Base-by-base conservation (phyloP, 2,329 filamentous ascomycete species). In the Plenodomus tracheiphilus region DNA sequence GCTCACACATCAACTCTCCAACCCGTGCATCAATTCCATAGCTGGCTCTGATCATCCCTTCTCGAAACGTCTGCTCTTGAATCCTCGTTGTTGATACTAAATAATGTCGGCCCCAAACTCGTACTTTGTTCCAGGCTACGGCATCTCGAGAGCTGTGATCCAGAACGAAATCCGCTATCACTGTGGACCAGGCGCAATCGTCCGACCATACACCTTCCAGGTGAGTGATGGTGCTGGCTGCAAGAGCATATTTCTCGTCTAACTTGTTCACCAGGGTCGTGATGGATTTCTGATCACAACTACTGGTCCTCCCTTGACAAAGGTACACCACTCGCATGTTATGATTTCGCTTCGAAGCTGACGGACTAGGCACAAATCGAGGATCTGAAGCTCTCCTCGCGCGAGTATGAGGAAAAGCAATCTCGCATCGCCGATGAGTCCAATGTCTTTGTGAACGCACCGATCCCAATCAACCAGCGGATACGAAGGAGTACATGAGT, bases 251-350 rank as follows among this genome's bases (percentile, higher is more conserved):
- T 34, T 58, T 18, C 34, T 51, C 47, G 28, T 40, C 58, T 68
- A 43, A 70, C 44, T 11, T 18, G 18, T 18, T 47, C 6, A 11
- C 4, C 44, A 75, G 73, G 73, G 73, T 46, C 66, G 73, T 18
- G 73, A 75, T 55, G 73, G 73, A 4, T 75, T 75, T 42, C 61
- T 75, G 16, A 66, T 75, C 22, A 74, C 72, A 15, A 74, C 72
- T 4, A 55, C 67, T 20, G 73, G 71, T 7, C 70, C 70, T 19
- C 66, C 72, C 22, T 59, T 75, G 54, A 75, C 73, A n/a, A 71
- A 74, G 66, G 73, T 75, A 18, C 18, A 66, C 35, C 22, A 15
- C 10, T 10, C 35, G 4, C 39, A 18, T 16, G 10, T 6, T 6
- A 18, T 8, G 10, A 5, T 5, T 18, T 40, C 10, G 15, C 15